A percentile compares a stretch with the other conserved stretches of the same genome.
phyloP scores from a whole-genome alignment of 305 asterid genomes.

The Fraxinus angustifolia region DNA sequence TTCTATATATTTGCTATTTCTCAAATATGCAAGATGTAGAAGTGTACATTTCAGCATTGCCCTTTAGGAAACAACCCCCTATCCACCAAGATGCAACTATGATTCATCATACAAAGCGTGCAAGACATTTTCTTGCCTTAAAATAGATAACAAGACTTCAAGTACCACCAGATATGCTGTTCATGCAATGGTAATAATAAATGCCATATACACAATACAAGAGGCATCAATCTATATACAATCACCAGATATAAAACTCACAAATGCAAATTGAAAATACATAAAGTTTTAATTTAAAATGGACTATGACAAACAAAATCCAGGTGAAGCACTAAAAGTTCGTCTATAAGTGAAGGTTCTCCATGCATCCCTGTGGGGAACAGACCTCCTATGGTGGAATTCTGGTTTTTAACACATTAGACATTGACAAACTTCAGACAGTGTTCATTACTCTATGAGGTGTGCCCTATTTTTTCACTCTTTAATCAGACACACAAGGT shows the following conservation, averaged over 20 bases:
- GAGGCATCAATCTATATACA: not conserved
- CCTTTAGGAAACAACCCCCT: slow-evolving; percentile 6
- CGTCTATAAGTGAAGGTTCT: not conserved
- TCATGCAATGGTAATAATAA: not conserved
- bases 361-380: not conserved
- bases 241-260: not conserved
- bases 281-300: not conserved
- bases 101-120: not conserved
- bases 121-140: not conserved
- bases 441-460: not conserved
- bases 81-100: not conserved
- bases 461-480: not conserved
- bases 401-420: not conserved
- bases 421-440: not conserved
- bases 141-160: not conserved
- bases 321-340: not conserved
- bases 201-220: not conserved
- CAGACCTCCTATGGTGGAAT: not conserved
- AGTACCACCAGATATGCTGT: not conserved
- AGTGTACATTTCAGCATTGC: not conserved
- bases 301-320: not conserved
- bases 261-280: not conserved
- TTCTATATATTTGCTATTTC: not conserved
- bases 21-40: not conserved
- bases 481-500: not conserved